Base-by-base conservation (phyloP, 805 yeast species). In the Sungouiella thailandica region DNA sequence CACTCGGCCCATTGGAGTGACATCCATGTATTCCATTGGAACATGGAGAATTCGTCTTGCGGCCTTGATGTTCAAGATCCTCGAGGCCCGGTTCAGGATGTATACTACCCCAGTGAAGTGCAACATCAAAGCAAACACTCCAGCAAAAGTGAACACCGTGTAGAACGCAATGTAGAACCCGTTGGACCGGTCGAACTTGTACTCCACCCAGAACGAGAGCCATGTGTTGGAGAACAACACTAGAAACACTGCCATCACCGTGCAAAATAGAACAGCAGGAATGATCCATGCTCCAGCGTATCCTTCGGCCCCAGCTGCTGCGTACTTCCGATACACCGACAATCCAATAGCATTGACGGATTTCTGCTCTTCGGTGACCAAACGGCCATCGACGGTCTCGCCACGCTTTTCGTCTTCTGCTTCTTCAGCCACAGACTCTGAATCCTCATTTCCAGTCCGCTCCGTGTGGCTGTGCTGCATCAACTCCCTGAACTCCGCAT, bases 1-100 rank as follows among this genome's bases (percentile, higher is more conserved):
- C 17, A 53, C 43, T 37, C 59, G 35, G 7, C 59, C 59, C 39
- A 49, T 40, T 2, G 59, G 59, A 2, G 57, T 53, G 3, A 46
- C 42, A 27, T 53, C 59, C 36, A 53, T 37, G 37, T 32, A 53
- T 3, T 49, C 23, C 57, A 52, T 53, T 22, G 57, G 57, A 2
- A 49, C 43, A n/a, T 37, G 35, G 24, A 51, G 31, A 11, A 53
- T 32, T 7, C 37, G 38, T 19, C 40, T 28, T 4, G 40, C 36
- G 1, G 52, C 50, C 28, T 23, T 31, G 9, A 46, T 30, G 34
- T 49, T 47, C 26, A 53, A 31, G 9, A 24, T 31, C 23, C 32
- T 23, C 3, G 52, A 32, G 5, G 57, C 46, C 0, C 35, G 39
- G 25, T 43, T 52, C 27, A 38, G 25, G n/a, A 50, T 14, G 16